phyloP scores from a whole-genome alignment of 345 rosid species.

The Toxicodendron radicans region DNA sequence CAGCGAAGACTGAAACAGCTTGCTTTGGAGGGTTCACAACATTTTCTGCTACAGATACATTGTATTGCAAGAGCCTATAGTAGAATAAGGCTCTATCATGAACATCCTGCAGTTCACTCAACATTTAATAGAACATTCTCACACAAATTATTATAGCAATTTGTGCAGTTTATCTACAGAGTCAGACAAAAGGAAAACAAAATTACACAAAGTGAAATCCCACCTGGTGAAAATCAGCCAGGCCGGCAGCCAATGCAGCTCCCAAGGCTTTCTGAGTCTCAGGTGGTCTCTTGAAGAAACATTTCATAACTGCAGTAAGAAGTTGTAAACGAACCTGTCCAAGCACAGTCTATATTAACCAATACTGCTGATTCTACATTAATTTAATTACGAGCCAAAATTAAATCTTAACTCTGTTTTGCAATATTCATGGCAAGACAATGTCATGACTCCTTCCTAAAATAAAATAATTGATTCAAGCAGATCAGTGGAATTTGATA shows the following conservation, averaged over 20 bases:
- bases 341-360: slow-evolving; percentile 20
- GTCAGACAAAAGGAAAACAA: not conserved
- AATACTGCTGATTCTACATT: slow-evolving; percentile 13
- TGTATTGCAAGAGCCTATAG: slow-evolving; percentile 80
- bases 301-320: slow-evolving; percentile 91
- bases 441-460: not conserved
- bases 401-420: no score
- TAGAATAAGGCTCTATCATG: slow-evolving; percentile 98
- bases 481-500: not conserved
- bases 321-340: slow-evolving; percentile 95
- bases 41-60: slow-evolving; percentile 74
- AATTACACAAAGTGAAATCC: slow-evolving; percentile 1
- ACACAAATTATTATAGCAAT: slow-evolving; percentile 12
- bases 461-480: not conserved
- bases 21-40: slow-evolving; percentile 96
- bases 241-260: slow-evolving; percentile 79
- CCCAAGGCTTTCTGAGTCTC: slow-evolving; percentile 94
- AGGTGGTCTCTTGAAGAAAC: slow-evolving; percentile 94
- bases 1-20: slow-evolving; percentile 97
- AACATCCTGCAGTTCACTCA: slow-evolving; percentile 71
- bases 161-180: not conserved
- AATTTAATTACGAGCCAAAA: not conserved
- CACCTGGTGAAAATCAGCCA: slow-evolving; percentile 93
- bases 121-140: slow-evolving; percentile 21
- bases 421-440: no score